These are phyloP conservation scores for Bertia moriformis DNA, from an alignment of 2,329 filamentous ascomycete genomes.

Conservation along the genomic window DNA sequence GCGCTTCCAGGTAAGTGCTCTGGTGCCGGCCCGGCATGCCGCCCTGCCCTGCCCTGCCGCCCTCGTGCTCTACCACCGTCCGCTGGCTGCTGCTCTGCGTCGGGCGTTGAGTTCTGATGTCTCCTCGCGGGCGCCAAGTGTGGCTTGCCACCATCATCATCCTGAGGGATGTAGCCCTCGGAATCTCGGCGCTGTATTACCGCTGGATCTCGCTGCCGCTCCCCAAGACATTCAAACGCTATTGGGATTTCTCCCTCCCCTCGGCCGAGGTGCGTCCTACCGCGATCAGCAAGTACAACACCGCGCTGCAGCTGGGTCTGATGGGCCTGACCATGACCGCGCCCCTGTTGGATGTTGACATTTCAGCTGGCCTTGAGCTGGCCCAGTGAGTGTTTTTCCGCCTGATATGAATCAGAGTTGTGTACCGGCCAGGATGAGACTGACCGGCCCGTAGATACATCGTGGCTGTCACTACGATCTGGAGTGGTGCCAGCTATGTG, in stretches of 20 bases:
- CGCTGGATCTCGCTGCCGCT: constrained; percentile 86
- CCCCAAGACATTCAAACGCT: constrained; percentile 80
- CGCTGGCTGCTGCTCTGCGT: constrained; percentile 1
- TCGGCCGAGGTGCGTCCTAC: constrained; percentile 74
- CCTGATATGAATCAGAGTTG: too few species aligned
- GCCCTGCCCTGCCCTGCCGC: constrained; percentile 2
- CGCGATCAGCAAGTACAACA: constrained; percentile 81
- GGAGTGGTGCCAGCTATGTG: constrained; percentile 86
- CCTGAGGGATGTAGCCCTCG: constrained; percentile 72
- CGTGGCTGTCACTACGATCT: constrained; percentile 78
- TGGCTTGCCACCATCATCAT: constrained; percentile 86
- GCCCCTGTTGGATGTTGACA: constrained; percentile 53
- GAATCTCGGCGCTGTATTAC: constrained; percentile 80
- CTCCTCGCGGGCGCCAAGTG: constrained; percentile 34
- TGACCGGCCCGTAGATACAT: constrained; percentile 54
- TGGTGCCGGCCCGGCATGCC: constrained; percentile 2
- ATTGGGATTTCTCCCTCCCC: constrained; percentile 94
- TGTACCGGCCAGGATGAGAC: neutral
- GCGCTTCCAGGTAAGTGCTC: constrained; percentile 54
- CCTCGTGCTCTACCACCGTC: constrained; percentile 1
- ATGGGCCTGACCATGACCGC: constrained; percentile 73
- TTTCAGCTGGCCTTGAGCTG: constrained; percentile 36
- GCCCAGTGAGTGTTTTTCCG: constrained; percentile 40
- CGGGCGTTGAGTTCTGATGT: constrained; percentile 1
- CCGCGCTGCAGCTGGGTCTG: constrained; percentile 74